Conservation (phyloP, 108 stramenopile species). For the Cyclotella atomus region DNA sequence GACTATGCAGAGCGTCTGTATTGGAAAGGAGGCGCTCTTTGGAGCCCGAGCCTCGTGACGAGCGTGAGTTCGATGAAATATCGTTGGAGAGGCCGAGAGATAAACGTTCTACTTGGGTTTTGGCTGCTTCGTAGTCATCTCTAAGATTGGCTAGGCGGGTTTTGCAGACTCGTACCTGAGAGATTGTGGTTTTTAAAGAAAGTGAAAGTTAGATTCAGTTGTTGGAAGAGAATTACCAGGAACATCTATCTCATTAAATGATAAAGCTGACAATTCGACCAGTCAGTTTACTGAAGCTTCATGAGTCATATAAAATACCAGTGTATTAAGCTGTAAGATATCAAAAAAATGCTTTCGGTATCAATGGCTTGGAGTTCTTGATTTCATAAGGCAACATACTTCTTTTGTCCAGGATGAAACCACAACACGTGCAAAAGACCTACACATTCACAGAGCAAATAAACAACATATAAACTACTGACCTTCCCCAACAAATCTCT, state of each 20-base stretch:
- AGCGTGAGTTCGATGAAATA: neutral
- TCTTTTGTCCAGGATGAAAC: too few relatives aligned
- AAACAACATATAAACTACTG: slow-evolving; percentile 19
- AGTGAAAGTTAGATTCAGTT: neutral
- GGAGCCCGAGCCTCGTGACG: slow-evolving; percentile 5
- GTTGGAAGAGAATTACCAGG: neutral
- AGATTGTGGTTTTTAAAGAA: neutral
- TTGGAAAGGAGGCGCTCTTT: slow-evolving; percentile 68
- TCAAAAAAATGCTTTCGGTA: too few relatives aligned
- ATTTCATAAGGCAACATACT: too few relatives aligned
- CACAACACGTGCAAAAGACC: neutral
- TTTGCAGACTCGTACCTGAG: slow-evolving; percentile 49
- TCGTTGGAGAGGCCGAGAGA: slow-evolving; percentile 27
- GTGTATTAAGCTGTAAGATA: too few relatives aligned
- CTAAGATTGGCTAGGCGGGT: slow-evolving; percentile 42
- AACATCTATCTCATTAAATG: too few relatives aligned
- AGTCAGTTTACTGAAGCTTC: too few relatives aligned
- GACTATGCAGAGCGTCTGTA: slow-evolving; percentile 72
- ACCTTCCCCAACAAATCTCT: slow-evolving; percentile 78
- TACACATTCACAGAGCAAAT: neutral
- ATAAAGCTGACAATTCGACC: too few relatives aligned
- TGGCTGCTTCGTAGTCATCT: slow-evolving; percentile 63
- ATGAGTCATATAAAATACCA: too few relatives aligned
- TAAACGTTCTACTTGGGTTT: slow-evolving; percentile 34
- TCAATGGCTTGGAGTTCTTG: too few relatives aligned